A percentile compares a stretch with the other conserved stretches of the same genome.
Conservation (phyloP, 192 early-diverging fungal species). For the Coemansia sp. region DNA sequence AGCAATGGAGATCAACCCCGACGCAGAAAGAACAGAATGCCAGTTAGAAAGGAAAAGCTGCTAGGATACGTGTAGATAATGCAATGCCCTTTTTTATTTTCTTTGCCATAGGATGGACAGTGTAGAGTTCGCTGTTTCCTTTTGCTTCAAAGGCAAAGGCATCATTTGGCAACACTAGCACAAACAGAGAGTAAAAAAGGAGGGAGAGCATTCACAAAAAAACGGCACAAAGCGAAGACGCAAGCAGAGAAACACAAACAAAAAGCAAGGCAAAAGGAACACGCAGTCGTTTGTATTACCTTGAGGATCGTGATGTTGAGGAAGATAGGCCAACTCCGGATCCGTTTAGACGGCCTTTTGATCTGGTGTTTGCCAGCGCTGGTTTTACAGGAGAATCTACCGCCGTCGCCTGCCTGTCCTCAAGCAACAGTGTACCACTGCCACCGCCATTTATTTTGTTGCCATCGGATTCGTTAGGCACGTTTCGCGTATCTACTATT, state of each 20-base stretch:
- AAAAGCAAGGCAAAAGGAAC: not conserved
- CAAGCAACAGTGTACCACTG: not conserved
- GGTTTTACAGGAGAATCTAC: not conserved
- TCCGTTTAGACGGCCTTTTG: slow-evolving; percentile 1
- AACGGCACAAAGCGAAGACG: not conserved
- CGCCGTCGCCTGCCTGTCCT: not conserved
- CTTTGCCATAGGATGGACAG: no score
- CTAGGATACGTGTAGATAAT: not conserved
- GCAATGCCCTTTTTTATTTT: no score
- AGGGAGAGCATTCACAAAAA: not conserved
- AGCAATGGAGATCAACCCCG: not conserved
- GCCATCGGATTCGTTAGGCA: slow-evolving; percentile 1
- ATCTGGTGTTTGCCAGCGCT: not conserved
- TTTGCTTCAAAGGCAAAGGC: no score
- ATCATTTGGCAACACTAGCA: no score
- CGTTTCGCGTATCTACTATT: not conserved
- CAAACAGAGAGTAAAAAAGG: no score
- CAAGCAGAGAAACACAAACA: not conserved
- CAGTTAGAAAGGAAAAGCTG: not conserved
- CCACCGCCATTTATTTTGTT: not conserved
- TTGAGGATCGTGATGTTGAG: slow-evolving; percentile 1
- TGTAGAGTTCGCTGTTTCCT: no score
- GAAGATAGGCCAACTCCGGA: not conserved
- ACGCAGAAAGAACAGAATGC: not conserved
- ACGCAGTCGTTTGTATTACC: not conserved